These are phyloP conservation scores for Pharnaceum exiguum DNA, from an alignment of 148 eudicot genomes.

Conservation along the genomic window DNA sequence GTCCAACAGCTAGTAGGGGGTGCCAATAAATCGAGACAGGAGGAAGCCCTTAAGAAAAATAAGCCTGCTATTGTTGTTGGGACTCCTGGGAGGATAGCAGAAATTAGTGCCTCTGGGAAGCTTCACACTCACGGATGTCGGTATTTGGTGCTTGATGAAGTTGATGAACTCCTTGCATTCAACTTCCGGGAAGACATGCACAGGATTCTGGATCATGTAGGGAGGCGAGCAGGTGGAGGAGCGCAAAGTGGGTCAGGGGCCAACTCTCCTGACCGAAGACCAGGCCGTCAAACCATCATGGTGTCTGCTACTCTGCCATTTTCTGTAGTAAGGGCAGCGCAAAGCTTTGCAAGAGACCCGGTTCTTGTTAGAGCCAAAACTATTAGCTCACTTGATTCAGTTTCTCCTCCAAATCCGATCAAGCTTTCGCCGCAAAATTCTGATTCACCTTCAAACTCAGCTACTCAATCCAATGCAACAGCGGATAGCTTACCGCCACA, in stretches of 20 bases:
- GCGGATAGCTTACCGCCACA: slow-evolving; percentile 74
- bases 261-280: slow-evolving; percentile 12
- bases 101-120: slow-evolving; percentile 81
- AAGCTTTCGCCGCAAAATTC: slow-evolving; percentile 26
- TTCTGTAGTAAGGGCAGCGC: slow-evolving; percentile 83
- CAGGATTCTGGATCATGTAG: slow-evolving; percentile 86
- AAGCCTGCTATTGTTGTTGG: slow-evolving; percentile 89
- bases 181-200: slow-evolving; percentile 93
- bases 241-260: slow-evolving; percentile 15
- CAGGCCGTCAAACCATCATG: slow-evolving; percentile 70
- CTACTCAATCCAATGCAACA: slow-evolving; percentile 35
- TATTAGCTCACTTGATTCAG: slow-evolving; percentile 49
- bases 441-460: slow-evolving; percentile 23
- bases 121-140: slow-evolving; percentile 82
- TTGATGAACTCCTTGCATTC: slow-evolving; percentile 78
- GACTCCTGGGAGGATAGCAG: slow-evolving; percentile 90
- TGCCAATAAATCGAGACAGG: slow-evolving; percentile 78
- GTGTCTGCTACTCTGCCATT: slow-evolving; percentile 95
- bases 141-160: slow-evolving; percentile 78
- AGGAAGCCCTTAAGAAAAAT: slow-evolving; percentile 88
- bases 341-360: slow-evolving; percentile 75
- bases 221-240: slow-evolving; percentile 55
- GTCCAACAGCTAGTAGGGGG: slow-evolving; percentile 98
- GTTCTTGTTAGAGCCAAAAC: slow-evolving; percentile 75
- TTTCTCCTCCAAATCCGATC: slow-evolving; percentile 36